Conservation (phyloP, 805 yeast species). For the Myxozyma neotropica region DNA sequence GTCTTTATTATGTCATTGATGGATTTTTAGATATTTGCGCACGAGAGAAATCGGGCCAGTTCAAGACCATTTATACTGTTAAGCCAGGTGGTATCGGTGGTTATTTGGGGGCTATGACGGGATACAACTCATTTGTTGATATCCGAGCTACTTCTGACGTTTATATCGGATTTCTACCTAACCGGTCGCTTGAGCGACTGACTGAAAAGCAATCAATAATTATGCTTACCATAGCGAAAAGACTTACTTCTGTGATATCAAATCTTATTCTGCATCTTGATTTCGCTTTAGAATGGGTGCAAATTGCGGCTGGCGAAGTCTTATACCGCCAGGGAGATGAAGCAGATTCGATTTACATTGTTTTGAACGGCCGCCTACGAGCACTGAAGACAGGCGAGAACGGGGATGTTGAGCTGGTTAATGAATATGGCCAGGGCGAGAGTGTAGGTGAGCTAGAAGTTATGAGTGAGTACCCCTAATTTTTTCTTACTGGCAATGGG, state of each 20-base stretch:
- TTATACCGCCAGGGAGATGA: slow-evolving; percentile 79
- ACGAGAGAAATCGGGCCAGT: slow-evolving; percentile 31
- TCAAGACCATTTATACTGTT: slow-evolving; percentile 52
- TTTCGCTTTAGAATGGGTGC: slow-evolving; percentile 94
- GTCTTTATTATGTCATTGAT: slow-evolving; percentile 76
- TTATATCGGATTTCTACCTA: slow-evolving; percentile 73
- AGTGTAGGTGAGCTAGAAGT: slow-evolving; percentile 96
- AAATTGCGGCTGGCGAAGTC: slow-evolving; percentile 79
- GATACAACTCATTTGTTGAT: slow-evolving; percentile 75
- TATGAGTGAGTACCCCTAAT: slow-evolving; percentile 53
- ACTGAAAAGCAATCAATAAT: slow-evolving; percentile 77
- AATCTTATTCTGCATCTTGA: slow-evolving; percentile 72
- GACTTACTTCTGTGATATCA: slow-evolving; percentile 67
- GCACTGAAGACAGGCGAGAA: slow-evolving; percentile 47
- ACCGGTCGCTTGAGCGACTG: slow-evolving; percentile 60
- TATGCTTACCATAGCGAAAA: slow-evolving; percentile 75
- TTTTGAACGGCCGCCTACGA: slow-evolving; percentile 83
- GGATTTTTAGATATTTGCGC: slow-evolving; percentile 71
- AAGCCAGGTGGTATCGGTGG: slow-evolving; percentile 85
- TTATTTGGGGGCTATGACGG: slow-evolving; percentile 76
- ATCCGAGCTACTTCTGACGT: slow-evolving; percentile 62
- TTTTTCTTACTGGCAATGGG: neutral
- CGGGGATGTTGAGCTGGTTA: slow-evolving; percentile 45
- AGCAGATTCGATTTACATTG: slow-evolving; percentile 89
- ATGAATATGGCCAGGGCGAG: slow-evolving; percentile 92